phyloP scores from a whole-genome alignment of 257 asterid species.

The Jaltomata sinuosa region DNA sequence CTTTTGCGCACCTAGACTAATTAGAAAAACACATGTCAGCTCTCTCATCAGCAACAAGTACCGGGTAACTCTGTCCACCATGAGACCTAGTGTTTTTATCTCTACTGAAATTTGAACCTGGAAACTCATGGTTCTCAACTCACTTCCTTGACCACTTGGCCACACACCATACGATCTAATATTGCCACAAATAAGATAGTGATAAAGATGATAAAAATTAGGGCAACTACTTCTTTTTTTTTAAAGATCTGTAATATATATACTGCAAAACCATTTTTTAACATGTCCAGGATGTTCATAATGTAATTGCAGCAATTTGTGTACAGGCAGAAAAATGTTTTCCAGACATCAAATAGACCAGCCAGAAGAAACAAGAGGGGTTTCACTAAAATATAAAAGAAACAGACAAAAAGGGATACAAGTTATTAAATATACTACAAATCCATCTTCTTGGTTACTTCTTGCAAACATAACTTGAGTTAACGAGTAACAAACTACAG shows the following conservation, averaged over 20 bases:
- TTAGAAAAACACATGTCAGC: too few relatives aligned
- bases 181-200: too few relatives aligned
- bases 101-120: too few relatives aligned
- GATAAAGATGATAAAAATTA: too few relatives aligned
- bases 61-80: too few relatives aligned
- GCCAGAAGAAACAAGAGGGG: not conserved
- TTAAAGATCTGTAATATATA: not conserved
- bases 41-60: too few relatives aligned
- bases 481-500: not conserved
- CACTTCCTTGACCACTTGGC: too few relatives aligned
- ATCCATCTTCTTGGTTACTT: not conserved
- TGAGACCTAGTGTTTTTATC: too few relatives aligned
- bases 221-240: fast-evolving
- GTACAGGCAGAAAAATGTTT: not conserved
- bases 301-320: not conserved
- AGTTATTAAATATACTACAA: not conserved
- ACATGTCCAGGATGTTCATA: not conserved
- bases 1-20: too few relatives aligned
- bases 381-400: not conserved
- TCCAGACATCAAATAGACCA: not conserved
- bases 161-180: too few relatives aligned
- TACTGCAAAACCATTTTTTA: not conserved
- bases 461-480: not conserved
- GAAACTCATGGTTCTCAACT: too few relatives aligned
- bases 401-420: not conserved